Evolutionary conservation across 1,284 basidiomycete species (phyloP), one percentile per base, ranked within the genome.

Genomic region (Malassezia equina): DNA sequence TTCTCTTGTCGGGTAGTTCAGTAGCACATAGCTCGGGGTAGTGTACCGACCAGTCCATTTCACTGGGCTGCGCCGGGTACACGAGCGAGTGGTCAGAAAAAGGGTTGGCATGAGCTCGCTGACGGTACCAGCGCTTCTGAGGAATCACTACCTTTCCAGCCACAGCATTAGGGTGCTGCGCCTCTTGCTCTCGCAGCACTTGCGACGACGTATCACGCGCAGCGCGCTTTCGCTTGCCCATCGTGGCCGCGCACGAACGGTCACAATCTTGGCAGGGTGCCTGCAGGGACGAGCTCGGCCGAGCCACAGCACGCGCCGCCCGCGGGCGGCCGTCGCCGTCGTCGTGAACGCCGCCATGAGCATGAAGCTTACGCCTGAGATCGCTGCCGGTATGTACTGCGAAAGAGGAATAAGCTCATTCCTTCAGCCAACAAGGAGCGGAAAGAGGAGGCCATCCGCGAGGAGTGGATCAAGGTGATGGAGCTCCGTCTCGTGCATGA

Each of bases 51-150:
- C 91, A 95, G 77, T 94, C 84, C 78, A 94, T 85, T 51, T 79
- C 77, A 17, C 79, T 76, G 0, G 93, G 91, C 9, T 83, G 82
- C n/a, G 81, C 60, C 1, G 94, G 94, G 75, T 96, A 98, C 60
- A 85, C 84, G 47, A 99, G 81, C 23, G 83, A 80, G 77, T 98
- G 94, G 76, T 98, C 94, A 12, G 88, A 88, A 77, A 99, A 96
- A 1, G 93, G 93, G 75, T 99, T 99, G 7, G 93, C 91, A 75
- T 99, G 93, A 3, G 93, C 94, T 52, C 94, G 81, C 75, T 99
- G 94, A 21, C 94, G 81, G 76, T 98, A 99, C 77, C 88, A 88
- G 69, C 86, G 83, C 85, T 96, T 96, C 51, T 52, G 51, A 2
- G 56, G 56, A 27, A 67, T 56, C 45, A 67, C 63, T 19, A 62